phyloP scores from a whole-genome alignment of 2,329 filamentous ascomycete species.

The Cladosporium velox region DNA sequence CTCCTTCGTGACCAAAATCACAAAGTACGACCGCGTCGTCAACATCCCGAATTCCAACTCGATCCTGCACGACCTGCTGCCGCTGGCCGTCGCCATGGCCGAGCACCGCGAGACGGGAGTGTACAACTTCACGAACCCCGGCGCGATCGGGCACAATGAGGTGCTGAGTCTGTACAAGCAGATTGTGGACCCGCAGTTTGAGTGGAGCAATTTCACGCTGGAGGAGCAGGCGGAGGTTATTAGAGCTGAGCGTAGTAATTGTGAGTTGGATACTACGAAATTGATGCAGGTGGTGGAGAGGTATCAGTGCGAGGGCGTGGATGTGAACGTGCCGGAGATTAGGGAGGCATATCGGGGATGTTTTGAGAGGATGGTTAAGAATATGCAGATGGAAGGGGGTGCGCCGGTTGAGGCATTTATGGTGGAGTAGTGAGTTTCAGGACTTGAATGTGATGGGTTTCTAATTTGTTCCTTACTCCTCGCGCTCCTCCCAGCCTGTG shows the following conservation, averaged over 20 bases:
- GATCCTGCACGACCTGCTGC: conserved; percentile 65
- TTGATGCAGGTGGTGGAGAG: conserved; percentile 61
- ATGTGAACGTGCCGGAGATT: conserved; percentile 61
- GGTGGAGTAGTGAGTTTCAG: neutral
- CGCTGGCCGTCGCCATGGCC: conserved; percentile 60
- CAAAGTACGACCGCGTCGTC: conserved; percentile 65
- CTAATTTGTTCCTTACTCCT: conserved; percentile 5
- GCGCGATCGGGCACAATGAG: conserved; percentile 71
- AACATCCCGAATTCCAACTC: conserved; percentile 70
- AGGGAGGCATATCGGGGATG: conserved; percentile 63
- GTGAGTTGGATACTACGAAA: conserved; percentile 62
- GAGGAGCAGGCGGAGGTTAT: conserved; percentile 69
- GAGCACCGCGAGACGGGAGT: conserved; percentile 64
- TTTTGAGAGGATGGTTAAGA: conserved; percentile 60
- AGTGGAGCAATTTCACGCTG: conserved; percentile 66
- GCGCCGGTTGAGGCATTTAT: conserved; percentile 14
- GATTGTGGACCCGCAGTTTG: conserved; percentile 61
- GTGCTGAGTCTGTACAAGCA: conserved; percentile 64
- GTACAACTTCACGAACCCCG: conserved; percentile 72
- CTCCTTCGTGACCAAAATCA: conserved; percentile 71
- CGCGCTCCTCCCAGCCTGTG: conserved; percentile 27
- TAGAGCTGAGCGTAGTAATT: conserved; percentile 68
- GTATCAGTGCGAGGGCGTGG: conserved; percentile 44
- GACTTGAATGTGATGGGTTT: neutral
- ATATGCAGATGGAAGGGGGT: conserved; percentile 21